Percentiles rank a stretch among this genome's conserved stretches.
phyloP scores from a whole-genome alignment of 371 early-diverging fungal species.

The Mortierella sp. region DNA sequence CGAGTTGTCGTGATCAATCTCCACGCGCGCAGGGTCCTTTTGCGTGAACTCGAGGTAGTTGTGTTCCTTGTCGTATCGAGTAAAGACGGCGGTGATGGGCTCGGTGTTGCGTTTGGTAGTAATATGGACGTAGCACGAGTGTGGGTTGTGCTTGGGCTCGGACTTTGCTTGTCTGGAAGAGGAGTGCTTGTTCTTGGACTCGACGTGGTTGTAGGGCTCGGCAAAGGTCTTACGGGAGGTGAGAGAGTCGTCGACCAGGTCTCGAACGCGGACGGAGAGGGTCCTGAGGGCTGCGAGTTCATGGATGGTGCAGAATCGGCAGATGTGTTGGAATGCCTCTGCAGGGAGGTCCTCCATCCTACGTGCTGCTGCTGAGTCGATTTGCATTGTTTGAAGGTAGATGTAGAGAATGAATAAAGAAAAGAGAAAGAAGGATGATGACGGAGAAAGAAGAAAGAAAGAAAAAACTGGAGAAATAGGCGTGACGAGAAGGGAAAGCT shows the following conservation, averaged over 20 bases:
- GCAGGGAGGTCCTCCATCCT: constrained; percentile 16
- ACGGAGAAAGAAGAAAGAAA: neutral
- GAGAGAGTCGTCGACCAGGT: constrained; percentile 47
- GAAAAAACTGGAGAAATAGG: neutral
- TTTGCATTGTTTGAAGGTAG: neutral
- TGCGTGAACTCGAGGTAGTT: constrained; percentile 57
- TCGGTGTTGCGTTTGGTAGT: constrained; percentile 9
- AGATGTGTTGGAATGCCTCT: constrained; percentile 49
- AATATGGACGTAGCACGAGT: constrained; percentile 38
- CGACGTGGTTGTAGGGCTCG: no score
- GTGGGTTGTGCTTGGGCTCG: constrained; percentile 24
- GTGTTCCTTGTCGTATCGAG: constrained; percentile 31
- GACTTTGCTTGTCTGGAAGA: neutral
- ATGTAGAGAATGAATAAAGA: neutral
- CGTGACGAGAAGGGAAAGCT: neutral
- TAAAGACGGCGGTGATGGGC: constrained; percentile 35
- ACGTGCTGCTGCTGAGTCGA: neutral
- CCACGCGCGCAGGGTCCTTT: neutral
- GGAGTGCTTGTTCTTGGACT: no score
- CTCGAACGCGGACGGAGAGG: constrained; percentile 37
- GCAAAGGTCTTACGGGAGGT: constrained; percentile 40
- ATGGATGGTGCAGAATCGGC: constrained; percentile 42
- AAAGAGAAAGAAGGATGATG: neutral
- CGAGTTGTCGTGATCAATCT: neutral
- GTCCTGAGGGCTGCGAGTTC: constrained; percentile 33